Evolutionary conservation across 176 grass and related monocot genomes (phyloP), one percentile per base, ranked within the genome.

Genomic region (Triticum turgidum): DNA sequence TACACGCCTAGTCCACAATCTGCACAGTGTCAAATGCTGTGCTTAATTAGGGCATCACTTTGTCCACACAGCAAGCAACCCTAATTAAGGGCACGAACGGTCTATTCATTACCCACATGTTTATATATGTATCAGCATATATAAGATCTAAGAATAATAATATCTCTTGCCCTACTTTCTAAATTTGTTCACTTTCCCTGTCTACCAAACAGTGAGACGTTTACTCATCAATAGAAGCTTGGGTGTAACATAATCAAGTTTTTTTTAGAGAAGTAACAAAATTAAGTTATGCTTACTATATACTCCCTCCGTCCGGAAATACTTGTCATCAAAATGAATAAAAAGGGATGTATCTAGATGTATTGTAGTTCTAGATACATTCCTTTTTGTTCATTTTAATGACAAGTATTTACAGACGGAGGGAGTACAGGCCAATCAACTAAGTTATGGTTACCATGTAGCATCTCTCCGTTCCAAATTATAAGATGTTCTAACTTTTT

Each of bases 11-110:
- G 34, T 75, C 17, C 32, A 24, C 11, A 41, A 58, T 79, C 33
- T 56, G 33, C 24, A 32, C 29, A 30, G 74, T 59, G 59, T 76
- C 7, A 24, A 44, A 80, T 79, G 27, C 6, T 77, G 41, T 72
- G 72, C 12, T 77, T 20, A 76, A 76, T 76, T 52, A 64, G 41
- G 39, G 15, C 29, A 30, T 54, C 24, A 62, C 58, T 74, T 88
- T 76, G 74, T 61, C 79, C 14, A 69, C 32, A 84, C 72, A 74
- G 6, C 37, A 84, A 80, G 51, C 68, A 80, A 79, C 69, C 75
- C 77, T 61, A 80, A 32, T 79, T 68, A 59, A 69, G 47, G 39
- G 11, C 59, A 59, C 45, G 24, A 51, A 51, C 24, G 14, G 24
- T 61, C 81, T 27, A 41, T 54, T 75, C 72, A 33, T 69, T 21